Conservation (phyloP, 352 stramenopile genomes). For the Phytopythium litorale region DNA sequence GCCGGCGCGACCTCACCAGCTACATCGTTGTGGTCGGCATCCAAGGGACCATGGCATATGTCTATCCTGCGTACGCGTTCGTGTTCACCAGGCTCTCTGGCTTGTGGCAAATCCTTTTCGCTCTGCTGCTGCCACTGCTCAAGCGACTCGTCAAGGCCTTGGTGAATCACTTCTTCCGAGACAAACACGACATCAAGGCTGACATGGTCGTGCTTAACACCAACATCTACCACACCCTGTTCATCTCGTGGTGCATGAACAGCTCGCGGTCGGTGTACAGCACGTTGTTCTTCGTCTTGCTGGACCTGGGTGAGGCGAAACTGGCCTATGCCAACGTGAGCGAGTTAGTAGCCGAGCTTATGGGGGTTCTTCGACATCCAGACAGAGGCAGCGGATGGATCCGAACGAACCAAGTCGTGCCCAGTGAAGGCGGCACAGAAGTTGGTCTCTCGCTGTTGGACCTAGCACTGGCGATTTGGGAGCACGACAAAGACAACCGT, state of each 20-base stretch:
- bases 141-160: conserved; percentile 22
- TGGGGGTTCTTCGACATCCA: not conserved
- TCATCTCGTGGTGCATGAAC: conserved; percentile 19
- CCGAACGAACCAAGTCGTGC: not conserved
- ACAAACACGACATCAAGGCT: conserved; percentile 18
- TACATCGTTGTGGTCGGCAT: conserved; percentile 24
- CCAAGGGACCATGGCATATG: conserved; percentile 29
- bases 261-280: conserved; percentile 12
- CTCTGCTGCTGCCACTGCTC: conserved; percentile 15
- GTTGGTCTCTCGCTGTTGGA: not conserved
- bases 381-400: not conserved
- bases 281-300: conserved; percentile 16
- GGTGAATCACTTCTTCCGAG: conserved; percentile 14
- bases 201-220: too few species aligned
- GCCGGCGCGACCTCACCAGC: conserved; percentile 14
- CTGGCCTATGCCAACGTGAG: conserved; percentile 10
- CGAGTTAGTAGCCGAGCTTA: conserved; percentile 5
- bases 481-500: conserved; percentile 5
- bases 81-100: conserved; percentile 12
- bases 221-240: too few species aligned
- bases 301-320: conserved; percentile 14
- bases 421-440: not conserved
- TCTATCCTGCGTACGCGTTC: conserved; percentile 23
- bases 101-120: conserved; percentile 9
- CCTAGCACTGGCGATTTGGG: conserved; percentile 14